Conservation (phyloP, 2,329 filamentous ascomycete genomes). For the Ambrosiella beaveri region DNA sequence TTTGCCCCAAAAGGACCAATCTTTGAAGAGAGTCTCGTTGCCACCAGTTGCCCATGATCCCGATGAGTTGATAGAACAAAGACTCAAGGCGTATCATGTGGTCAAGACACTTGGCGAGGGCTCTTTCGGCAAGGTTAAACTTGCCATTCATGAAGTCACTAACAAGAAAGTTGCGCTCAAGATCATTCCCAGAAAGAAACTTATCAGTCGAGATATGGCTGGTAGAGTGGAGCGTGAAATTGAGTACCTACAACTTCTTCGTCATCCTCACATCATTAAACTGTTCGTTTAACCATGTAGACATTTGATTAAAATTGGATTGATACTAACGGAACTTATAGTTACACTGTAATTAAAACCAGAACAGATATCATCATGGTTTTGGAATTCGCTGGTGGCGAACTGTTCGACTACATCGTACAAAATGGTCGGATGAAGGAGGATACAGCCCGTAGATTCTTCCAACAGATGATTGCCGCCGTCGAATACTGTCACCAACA, state of each 20-base stretch:
- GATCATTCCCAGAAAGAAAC: conserved; percentile 90
- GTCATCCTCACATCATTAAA: conserved; percentile 98
- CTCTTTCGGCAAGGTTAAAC: conserved; percentile 96
- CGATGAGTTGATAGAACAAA: conserved; percentile 40
- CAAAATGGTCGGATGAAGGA: conserved; percentile 84
- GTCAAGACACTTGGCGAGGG: conserved; percentile 85
- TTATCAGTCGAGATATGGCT: conserved; percentile 95
- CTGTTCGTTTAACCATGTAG: conserved; percentile 38
- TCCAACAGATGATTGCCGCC: conserved; percentile 96
- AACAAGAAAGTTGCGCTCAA: conserved; percentile 94
- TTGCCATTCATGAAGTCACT: conserved; percentile 81
- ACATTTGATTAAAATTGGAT: not conserved
- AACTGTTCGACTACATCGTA: conserved; percentile 97
- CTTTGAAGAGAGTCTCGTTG: conserved; percentile 12
- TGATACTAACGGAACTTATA: conserved; percentile 20
- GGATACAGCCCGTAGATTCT: conserved; percentile 86
- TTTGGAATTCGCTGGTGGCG: conserved; percentile 87
- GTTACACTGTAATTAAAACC: conserved; percentile 93
- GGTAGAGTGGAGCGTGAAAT: conserved; percentile 95
- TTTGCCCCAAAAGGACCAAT: not conserved
- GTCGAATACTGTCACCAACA: conserved; percentile 98
- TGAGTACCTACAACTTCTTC: conserved; percentile 85
- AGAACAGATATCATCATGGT: conserved; percentile 96
- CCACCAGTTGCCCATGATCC: conserved; percentile 30
- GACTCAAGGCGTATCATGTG: conserved; percentile 82